Evolutionary conservation across 371 early-diverging fungal species (phyloP), one percentile per base, ranked within the genome.

Genomic region (Lichtheimia ramosa): DNA sequence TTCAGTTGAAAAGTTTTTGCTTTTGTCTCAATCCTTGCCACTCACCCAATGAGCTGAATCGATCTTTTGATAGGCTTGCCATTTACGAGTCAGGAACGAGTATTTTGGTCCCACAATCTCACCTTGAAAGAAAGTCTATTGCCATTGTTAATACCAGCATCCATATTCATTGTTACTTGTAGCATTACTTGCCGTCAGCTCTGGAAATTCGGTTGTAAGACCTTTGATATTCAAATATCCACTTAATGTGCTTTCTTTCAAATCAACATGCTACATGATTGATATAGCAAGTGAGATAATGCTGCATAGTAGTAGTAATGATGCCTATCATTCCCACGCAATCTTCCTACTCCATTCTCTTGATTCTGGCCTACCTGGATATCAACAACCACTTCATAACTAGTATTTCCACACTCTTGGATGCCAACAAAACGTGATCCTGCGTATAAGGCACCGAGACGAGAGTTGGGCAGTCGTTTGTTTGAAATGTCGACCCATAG

Each of bases 151-250:
- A 14, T 46, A 41, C 27, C 46, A 16, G 2, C 16, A 40, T n/a
- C 21, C 16, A 3, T 18, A 5, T 24, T 54, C 54, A 39, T 16
- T 39, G 14, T 40, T 21, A 7, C 15, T 24, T 18, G 5, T 12
- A 27, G 15, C 16, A 14, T 27, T 4, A 58, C 48, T 46, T 63
- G 61, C 68, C 23, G 88, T 87, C 51, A 92, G 64, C 25, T 86
- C 83, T 16, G 92, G 92, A 75, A 86, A 91, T 55, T 90, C 91
- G 55, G 80, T 84, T 1, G 93, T 93, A 27, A 95, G 72, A 6
- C 91, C 91, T 62, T 86, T 79, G 61, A 94, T 94, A 60, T 85
- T 83, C 23, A 94, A 79, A 58, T 92, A 92, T 42, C 93, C 95
- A 63, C 90, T 88, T 42, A 93, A 65, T 54, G 80, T 87, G 20